Conservation (phyloP, 768 basidiomycete genomes). For the Lenzites betulinus region DNA sequence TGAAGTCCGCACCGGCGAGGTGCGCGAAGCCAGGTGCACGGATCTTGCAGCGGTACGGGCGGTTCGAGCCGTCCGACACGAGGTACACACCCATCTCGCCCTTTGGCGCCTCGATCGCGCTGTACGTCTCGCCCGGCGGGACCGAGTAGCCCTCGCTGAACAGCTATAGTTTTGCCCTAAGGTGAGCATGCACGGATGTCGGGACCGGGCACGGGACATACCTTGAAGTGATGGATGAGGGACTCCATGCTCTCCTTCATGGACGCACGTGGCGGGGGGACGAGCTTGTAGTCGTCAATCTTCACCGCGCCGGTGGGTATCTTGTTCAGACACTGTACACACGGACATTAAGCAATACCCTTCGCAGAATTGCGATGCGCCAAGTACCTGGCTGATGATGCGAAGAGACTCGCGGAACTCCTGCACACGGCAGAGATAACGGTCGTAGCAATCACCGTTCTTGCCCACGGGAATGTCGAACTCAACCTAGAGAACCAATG, state of each 20-base stretch:
- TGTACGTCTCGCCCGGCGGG: constrained; percentile 94
- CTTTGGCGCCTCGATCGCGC: constrained; percentile 97
- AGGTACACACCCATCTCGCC: constrained; percentile 99
- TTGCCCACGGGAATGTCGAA: constrained; percentile 97
- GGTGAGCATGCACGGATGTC: not conserved
- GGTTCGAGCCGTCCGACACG: constrained; percentile 96
- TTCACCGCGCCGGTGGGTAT: constrained; percentile 92
- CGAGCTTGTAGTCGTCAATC: constrained; percentile 97
- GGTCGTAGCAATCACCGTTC: constrained; percentile 98
- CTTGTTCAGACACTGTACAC: constrained; percentile 85
- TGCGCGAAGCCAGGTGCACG: constrained; percentile 97
- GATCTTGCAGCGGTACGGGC: constrained; percentile 96
- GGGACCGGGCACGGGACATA: constrained; percentile 23
- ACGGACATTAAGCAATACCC: not conserved
- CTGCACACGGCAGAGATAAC: constrained; percentile 96
- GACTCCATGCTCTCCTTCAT: constrained; percentile 99
- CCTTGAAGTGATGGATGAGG: constrained; percentile 98
- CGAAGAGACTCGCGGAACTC: constrained; percentile 94
- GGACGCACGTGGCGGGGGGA: constrained; percentile 91
- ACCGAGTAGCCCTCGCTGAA: constrained; percentile 98
- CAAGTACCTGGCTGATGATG: constrained; percentile 73
- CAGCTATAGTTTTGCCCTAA: constrained; percentile 48
- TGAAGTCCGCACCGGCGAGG: constrained; percentile 94
- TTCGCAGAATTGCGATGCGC: not conserved
- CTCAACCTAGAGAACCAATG: constrained; percentile 64